Evolutionary conservation across 345 rosid genomes (phyloP).

Genomic region (Dovyalis caffra): DNA sequence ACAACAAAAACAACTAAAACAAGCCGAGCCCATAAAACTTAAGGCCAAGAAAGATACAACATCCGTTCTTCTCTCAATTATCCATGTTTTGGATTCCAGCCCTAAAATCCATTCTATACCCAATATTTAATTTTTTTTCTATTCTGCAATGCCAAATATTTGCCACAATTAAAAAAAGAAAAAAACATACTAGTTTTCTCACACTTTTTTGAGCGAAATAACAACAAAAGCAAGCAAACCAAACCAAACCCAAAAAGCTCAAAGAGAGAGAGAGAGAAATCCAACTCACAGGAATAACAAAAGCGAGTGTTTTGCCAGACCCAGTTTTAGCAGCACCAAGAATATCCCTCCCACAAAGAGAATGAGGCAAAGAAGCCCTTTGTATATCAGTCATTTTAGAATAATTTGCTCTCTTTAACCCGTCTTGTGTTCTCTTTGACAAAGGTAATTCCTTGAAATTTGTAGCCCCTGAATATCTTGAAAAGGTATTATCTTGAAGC

Average conservation of each 20-base stretch:
- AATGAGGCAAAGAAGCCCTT: slow-evolving; percentile 80
- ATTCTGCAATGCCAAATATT: no score
- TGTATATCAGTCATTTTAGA: slow-evolving; percentile 79
- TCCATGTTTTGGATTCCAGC: no score
- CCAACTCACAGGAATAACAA: slow-evolving; percentile 74
- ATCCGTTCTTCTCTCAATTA: no score
- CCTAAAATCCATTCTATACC: no score
- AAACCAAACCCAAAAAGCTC: background rate
- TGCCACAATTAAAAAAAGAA: no score
- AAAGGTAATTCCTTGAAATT: slow-evolving; percentile 68
- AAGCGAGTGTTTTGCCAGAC: slow-evolving; percentile 91
- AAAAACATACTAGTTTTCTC: no score
- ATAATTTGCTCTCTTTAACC: slow-evolving; percentile 52
- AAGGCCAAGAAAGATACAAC: no score
- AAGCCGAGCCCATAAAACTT: no score
- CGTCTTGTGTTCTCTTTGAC: slow-evolving; percentile 71
- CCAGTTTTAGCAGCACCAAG: slow-evolving; percentile 97
- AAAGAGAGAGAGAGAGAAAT: background rate
- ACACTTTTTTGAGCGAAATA: background rate
- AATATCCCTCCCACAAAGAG: slow-evolving; percentile 81
- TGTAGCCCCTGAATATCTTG: slow-evolving; percentile 59
- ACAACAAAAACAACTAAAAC: no score
- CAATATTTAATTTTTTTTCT: no score
- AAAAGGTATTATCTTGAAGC: slow-evolving; percentile 45
- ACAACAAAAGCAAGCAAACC: background rate